Base-by-base conservation (phyloP, 768 basidiomycete species). In the Mycena olivaceomarginata region DNA sequence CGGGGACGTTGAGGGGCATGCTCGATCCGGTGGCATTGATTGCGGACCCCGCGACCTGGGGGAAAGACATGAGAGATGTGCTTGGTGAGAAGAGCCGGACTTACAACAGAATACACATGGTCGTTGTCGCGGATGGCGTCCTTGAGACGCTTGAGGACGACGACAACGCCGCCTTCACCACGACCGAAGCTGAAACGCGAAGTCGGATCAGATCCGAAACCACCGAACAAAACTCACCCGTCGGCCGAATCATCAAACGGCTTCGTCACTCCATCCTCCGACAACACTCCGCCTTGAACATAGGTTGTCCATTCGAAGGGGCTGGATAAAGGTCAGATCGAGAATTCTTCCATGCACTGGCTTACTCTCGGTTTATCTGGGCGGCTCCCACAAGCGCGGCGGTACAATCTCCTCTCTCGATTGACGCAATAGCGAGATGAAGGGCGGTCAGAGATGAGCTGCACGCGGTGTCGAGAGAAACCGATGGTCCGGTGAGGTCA, bases 381-480 rank as follows among this genome's bases (percentile, higher is more conserved):
- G 77, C 79, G 13, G 84, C 83, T 2, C 82, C 86, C n/a, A 89
- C 85, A 18, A 89, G 77, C 1, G 88, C 88, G 5, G 85, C 82
- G 10, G 84, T 83, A 16, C 87, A 81, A 62, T 88, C 88, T 9
- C 86, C 86, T 31, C 80, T 81, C 46, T 81, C 80, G 1, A 88
- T 82, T 2, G 86, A 82, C 20, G 81, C 82, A 6, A 87, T 80
- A 0, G 87, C 88, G 22, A 88, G 82, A 76, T 89, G 87, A 60
- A 86, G 83, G 5, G 85, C 86, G 13, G 81, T 84, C 11, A 88
- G 80, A 37, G 82, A 83, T 6, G 86, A 87, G 20, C 85, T 87
- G 71, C 88, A 89, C 5, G 86, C 86, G 0, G 85, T 86, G 70
- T 89, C 87, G 0, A 86, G 72, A 8, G 84, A 83, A 40, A 88